Base-by-base conservation (phyloP, 495 filamentous ascomycete genomes). In the Daldinia decipiens region DNA sequence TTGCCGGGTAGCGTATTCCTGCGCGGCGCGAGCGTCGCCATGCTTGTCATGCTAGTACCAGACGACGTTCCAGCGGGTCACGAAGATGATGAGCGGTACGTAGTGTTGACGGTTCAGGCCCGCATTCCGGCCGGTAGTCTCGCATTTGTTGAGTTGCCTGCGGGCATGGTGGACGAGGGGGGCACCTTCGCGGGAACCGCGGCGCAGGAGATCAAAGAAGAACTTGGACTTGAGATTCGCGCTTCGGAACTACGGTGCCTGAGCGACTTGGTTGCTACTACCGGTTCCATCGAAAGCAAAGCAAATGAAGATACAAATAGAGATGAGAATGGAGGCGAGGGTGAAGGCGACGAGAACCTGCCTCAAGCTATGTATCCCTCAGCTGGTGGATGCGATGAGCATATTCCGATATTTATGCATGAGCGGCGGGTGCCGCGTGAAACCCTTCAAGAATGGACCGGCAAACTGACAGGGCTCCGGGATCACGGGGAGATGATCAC, bases 151-250 rank as follows among this genome's bases (percentile, higher is more conserved):
- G 94, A 97, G 76, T 82, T 97, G 19, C 94, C 94, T 0, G 94
- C 94, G 0, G 94, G 94, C 5, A 97, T 97, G 93, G 86, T 97
- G 7, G 93, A 97, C 72, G 88, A 92, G 65, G 82, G 79, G 40
- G 91, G 91, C 24, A 87, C 85, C 3, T 97, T 97, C 79, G 83
- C 85, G 5, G 93, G 94, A 3, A 86, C 85, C 2, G 94, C 93
- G 0, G 93, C 93, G 15, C 88, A 86, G 61, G 94, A 97, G 79
- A 94, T 97, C 55, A 69, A 88, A 24, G 92, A 97, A 78, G 94
- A 97, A 79, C 87, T 92, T 3, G 92, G 90, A 13, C 71, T 94
- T 36, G 81, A 81, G 59, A 86, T 87, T 53, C 66, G 69, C 11
- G 76, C 71, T 19, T 58, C 67, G 5, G 80, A 82, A 71, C 36